Percentiles rank a stretch among this genome's conserved stretches.
Evolutionary conservation across 2,329 filamentous ascomycete species (phyloP).

Genomic region (Cryoendolithus antarcticus): DNA sequence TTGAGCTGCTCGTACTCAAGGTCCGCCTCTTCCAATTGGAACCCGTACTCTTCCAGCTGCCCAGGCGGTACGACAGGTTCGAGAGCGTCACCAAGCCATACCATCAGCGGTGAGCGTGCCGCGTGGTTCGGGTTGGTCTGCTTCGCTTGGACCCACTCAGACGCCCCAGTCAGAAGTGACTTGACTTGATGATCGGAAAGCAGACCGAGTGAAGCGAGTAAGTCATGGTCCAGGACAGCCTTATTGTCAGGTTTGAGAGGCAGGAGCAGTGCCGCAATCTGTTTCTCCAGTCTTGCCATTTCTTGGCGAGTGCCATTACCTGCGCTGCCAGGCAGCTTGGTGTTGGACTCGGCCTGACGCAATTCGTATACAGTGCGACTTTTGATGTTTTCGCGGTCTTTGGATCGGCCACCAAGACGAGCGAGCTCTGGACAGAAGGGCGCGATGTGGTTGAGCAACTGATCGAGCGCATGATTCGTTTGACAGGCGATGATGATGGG

Average conservation of each 20-base stretch:
- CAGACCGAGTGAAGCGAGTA: slow-evolving; percentile 39
- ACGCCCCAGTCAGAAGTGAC: slow-evolving; percentile 43
- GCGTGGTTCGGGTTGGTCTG: slow-evolving; percentile 11
- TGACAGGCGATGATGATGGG: slow-evolving; percentile 73
- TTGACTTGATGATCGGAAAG: slow-evolving; percentile 52
- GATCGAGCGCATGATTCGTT: slow-evolving; percentile 83
- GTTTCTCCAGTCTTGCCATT: slow-evolving; percentile 32
- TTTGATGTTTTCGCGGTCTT: slow-evolving; percentile 50
- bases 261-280: slow-evolving; percentile 30
- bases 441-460: slow-evolving; percentile 56
- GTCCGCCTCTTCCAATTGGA: slow-evolving; percentile 48
- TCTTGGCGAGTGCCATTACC: slow-evolving; percentile 27
- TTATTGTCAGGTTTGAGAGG: slow-evolving; percentile 29
- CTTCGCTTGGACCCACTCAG: slow-evolving; percentile 22
- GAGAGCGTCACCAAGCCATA: slow-evolving; percentile 47
- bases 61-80: slow-evolving; percentile 33
- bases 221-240: slow-evolving; percentile 38
- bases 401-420: slow-evolving; percentile 59
- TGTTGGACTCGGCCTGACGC: slow-evolving; percentile 25
- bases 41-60: slow-evolving; percentile 36
- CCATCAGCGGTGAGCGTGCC: slow-evolving; percentile 28
- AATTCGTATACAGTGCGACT: slow-evolving; percentile 55
- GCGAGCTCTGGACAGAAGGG: slow-evolving; percentile 51
- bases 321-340: slow-evolving; percentile 28
- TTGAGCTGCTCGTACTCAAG: slow-evolving; percentile 48